Percentiles rank a stretch among this genome's conserved stretches.
Evolutionary conservation across 257 asterid species (phyloP).

Genomic region (Solanum sitiens): DNA sequence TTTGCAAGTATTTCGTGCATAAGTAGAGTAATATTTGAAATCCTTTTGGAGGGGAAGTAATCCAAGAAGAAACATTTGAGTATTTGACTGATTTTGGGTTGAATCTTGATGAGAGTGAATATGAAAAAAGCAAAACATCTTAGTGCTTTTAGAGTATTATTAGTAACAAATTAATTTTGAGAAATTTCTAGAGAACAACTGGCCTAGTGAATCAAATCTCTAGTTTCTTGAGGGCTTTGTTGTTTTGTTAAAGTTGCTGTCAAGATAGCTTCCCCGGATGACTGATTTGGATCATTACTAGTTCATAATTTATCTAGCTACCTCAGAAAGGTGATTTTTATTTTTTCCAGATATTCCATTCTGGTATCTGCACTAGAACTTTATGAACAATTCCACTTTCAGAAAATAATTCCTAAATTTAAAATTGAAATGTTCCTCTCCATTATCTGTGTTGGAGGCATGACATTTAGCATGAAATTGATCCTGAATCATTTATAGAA

Average conservation of each 20-base stretch:
- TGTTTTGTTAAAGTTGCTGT: neutral
- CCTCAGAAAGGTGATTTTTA: neutral
- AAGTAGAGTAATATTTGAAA: neutral
- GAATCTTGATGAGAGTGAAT: neutral
- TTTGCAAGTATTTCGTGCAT: neutral
- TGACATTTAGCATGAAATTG: neutral
- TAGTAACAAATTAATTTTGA: neutral
- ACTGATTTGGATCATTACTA: neutral
- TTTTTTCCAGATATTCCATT: neutral
- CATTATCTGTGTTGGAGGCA: neutral
- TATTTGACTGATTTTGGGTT: neutral
- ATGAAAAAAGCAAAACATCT: neutral
- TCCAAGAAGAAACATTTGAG: neutral
- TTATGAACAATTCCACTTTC: neutral
- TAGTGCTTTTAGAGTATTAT: neutral
- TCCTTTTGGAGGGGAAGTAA: neutral
- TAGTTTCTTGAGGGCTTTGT: neutral
- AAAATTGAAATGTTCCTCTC: neutral
- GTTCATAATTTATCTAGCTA: neutral
- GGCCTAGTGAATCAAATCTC: neutral
- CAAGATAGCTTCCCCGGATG: neutral
- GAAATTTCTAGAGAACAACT: neutral
- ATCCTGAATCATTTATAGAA: neutral
- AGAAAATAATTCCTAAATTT: neutral
- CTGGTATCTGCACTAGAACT: neutral